Conservation (phyloP, 148 eudicot genomes). For the Bassia scoparia region DNA sequence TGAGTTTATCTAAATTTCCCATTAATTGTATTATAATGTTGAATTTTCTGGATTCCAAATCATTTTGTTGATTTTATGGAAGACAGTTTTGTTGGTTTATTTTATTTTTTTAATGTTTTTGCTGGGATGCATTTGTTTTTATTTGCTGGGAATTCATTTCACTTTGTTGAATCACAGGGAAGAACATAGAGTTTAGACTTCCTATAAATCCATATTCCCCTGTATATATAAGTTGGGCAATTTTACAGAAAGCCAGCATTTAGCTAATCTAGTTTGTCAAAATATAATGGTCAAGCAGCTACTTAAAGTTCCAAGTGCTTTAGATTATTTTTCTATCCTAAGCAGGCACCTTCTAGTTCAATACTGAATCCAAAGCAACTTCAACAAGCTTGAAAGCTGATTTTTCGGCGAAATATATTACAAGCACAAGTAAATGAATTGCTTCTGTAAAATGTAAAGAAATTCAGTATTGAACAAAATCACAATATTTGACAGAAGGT, state of each 20-base stretch:
- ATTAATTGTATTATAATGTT: no score
- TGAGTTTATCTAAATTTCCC: no score
- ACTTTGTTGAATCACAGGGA: no score
- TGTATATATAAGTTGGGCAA: slow-evolving; percentile 8
- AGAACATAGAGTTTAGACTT: no score
- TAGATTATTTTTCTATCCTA: not conserved
- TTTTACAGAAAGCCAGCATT: not conserved
- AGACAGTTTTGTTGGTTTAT: no score
- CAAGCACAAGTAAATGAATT: not conserved
- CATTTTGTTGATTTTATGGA: no score
- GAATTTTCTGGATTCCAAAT: no score
- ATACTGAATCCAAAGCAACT: not conserved
- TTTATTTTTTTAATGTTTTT: no score
- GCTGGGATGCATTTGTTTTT: no score
- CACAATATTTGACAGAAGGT: not conserved
- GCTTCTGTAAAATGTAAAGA: not conserved
- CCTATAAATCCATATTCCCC: slow-evolving; percentile 1
- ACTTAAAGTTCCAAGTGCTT: not conserved
- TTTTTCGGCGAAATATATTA: not conserved
- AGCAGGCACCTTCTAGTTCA: not conserved
- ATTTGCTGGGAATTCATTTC: no score
- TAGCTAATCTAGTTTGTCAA: slow-evolving; percentile 6
- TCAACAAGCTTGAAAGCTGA: not conserved
- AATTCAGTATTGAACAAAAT: no score
- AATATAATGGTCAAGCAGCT: not conserved